phyloP scores from a whole-genome alignment of 768 basidiomycete genomes.

The Cystoderma amianthinum region DNA sequence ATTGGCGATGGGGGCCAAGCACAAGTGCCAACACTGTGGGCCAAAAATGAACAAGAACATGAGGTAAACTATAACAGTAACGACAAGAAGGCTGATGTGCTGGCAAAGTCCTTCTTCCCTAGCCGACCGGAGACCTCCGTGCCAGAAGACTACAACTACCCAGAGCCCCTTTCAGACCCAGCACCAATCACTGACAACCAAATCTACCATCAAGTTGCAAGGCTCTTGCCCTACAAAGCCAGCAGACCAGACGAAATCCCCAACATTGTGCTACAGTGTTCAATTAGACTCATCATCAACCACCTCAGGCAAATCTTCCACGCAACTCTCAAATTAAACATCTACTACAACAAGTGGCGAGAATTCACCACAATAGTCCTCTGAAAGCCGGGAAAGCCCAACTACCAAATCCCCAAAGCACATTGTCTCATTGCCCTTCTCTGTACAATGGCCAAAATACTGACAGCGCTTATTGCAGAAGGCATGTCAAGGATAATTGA shows the following conservation, averaged over 20 bases:
- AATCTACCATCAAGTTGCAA: conserved; percentile 7
- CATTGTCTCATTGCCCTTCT: conserved; percentile 26
- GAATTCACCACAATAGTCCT: conserved; percentile 18
- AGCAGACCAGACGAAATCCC: conserved; percentile 12
- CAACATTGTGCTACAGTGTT: conserved; percentile 21
- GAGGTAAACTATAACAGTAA: conserved; percentile 3
- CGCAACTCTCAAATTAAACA: conserved; percentile 15
- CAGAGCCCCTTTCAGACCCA: not conserved
- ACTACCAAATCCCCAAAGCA: conserved; percentile 22
- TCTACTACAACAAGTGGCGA: conserved; percentile 12
- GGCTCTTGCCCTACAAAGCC: conserved; percentile 24
- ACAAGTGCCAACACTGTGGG: conserved; percentile 14
- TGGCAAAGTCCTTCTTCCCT: conserved; percentile 20
- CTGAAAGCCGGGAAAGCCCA: conserved; percentile 23
- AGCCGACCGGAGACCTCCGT: conserved; percentile 2
- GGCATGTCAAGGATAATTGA: conserved; percentile 8
- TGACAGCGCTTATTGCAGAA: conserved; percentile 12
- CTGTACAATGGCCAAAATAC: conserved; percentile 10
- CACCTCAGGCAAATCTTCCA: conserved; percentile 20
- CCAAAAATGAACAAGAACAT: not conserved
- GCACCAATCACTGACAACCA: not conserved
- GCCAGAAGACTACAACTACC: not conserved
- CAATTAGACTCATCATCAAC: conserved; percentile 12
- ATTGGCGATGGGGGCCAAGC: conserved; percentile 13
- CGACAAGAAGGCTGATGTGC: conserved; percentile 3